Base-by-base conservation (phyloP, 192 early-diverging fungal genomes). In the Lunasporangiospora selenospora region DNA sequence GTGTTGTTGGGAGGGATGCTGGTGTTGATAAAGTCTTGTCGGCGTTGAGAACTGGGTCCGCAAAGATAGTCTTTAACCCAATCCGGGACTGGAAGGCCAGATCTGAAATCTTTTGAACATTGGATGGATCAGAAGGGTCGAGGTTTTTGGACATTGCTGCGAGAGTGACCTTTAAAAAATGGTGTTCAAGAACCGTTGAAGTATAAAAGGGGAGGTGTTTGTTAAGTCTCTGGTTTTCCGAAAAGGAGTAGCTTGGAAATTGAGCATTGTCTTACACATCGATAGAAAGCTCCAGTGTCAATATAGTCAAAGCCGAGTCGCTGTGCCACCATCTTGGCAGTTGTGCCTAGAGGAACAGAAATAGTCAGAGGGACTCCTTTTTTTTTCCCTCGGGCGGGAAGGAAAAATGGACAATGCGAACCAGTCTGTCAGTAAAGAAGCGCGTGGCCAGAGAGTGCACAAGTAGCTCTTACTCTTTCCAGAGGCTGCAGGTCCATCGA, bases 401-500 rank as follows among this genome's bases (percentile, higher is more conserved):
- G n/a, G n/a, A n/a, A n/a, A n/a, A 47, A 47, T 47, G 9, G 19
- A 24, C 9, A 11, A 18, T 11, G 6, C 7, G 19, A 47, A 11
- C n/a, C 9, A 26, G 69, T 53, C 29, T 37, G 4, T 46, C 29
- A 24, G 7, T 37, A 1, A 26, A 6, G 29, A 51, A 7, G 34
- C 4, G 27, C 26, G 2, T 34, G 16, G 24, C 16, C 41, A 58
- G 30, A 62, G 15, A 53, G 3, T 33, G 30, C 29, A 45, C 23
- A 29, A 76, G 16, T 31, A 23, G 9, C 3, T 32, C 26, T 80
- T 88, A 84, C 88, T 91, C 79, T 94, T 94, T 36, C 92, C 92
- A 13, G 89, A 89, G 5, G 90, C 91, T 11, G 88, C 89, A 4
- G 90, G 90, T 0, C 92, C 92, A 69, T 94, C 92, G 33, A 94